Evolutionary conservation across 441 rosid genomes (phyloP), one percentile per base, ranked within the genome.

Genomic region (Cnidoscolus chayamansa): DNA sequence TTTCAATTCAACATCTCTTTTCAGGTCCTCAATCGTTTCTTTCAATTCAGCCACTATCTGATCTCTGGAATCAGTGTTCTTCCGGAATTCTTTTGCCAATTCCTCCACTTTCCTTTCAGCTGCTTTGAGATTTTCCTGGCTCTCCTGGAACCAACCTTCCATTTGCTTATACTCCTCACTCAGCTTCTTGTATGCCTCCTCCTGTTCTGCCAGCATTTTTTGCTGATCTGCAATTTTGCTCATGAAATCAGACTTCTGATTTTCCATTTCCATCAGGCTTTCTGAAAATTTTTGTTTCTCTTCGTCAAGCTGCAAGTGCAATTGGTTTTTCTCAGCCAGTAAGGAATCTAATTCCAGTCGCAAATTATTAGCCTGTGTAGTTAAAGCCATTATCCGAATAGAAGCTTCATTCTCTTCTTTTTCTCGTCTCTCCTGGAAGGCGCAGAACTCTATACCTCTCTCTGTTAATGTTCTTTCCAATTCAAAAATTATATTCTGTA

Each of bases 1-100:
- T 85, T 90, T 90, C 57, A 86, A 72, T 66, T 93, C 99, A 20
- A 91, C 77, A 37, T 95, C 90, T 75, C 87, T 86, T 74, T 74
- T 87, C 77, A 90, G 74, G 74, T 88, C 92, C 55, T 90, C 95
- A 15, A 87, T 65, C 58, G 61, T 83, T 66, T 84, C 89, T 72
- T 88, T 82, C n/a, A 90, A 80, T 1, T 86, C 87, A 32, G 78
- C 85, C 59, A 87, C 82, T 53, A 35, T 70, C 51, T 73, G 75
- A 66, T 84, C 90, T 54, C 80, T 85, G 0, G 86, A 82, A 40
- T 79, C 70, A 13, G 77, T 48, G n/a, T 83, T 77, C 71, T 76
- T 78, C 65, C 58, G 76, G 78, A 85, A 84, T 70, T 92, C 92
- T 47, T 81, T 81, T 60, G 80, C 81, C n/a, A 80, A 82, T 78